Conservation (phyloP, 805 yeast species). For the Pichia membranifaciens region DNA sequence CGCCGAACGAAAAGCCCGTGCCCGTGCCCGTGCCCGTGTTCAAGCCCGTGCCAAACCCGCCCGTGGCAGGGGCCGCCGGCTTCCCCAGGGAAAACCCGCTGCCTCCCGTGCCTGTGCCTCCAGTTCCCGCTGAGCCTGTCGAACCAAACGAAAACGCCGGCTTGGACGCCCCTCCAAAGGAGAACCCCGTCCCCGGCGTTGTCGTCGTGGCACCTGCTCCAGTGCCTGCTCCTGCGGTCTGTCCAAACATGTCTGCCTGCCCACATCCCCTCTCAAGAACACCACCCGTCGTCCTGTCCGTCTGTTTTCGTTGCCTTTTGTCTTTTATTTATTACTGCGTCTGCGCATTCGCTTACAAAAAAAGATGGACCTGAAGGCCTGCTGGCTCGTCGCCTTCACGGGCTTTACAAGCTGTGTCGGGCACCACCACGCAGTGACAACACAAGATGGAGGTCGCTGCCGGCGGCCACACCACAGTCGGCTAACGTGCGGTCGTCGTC, state of each 20-base stretch:
- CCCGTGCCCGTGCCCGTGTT: slow-evolving; percentile 9
- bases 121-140: too few species aligned
- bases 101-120: slow-evolving; percentile 2
- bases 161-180: slow-evolving; percentile 13
- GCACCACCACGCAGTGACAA: slow-evolving; percentile 90
- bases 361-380: too few species aligned
- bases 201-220: not conserved
- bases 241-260: too few species aligned
- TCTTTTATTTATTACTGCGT: too few species aligned
- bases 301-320: too few species aligned
- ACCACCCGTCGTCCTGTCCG: too few species aligned
- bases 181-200: slow-evolving; percentile 11
- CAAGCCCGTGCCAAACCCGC: not conserved
- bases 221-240: too few species aligned
- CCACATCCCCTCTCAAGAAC: too few species aligned
- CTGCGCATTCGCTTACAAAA: too few species aligned
- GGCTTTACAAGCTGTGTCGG: too few species aligned
- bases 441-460: slow-evolving; percentile 84
- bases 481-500: slow-evolving; percentile 73
- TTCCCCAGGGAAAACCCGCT: slow-evolving; percentile 11
- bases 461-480: slow-evolving; percentile 73
- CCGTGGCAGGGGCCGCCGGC: slow-evolving; percentile 11
- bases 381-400: too few species aligned
- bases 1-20: slow-evolving; percentile 4
- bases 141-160: slow-evolving; percentile 13